Conservation (phyloP, 352 stramenopile species). For the Phytophthora megakarya region DNA sequence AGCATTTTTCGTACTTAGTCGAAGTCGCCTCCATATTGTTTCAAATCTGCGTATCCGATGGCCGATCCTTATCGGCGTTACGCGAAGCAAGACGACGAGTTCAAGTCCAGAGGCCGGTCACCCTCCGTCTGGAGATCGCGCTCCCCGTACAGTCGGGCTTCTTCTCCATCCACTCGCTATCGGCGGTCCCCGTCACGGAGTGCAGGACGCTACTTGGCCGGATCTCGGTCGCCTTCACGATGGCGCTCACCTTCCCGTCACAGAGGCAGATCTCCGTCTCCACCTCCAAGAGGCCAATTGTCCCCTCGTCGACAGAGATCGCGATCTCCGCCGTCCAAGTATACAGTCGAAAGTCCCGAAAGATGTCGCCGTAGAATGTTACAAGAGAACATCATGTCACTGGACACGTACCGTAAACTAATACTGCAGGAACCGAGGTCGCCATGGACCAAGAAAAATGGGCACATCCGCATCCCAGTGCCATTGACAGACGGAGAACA, state of each 20-base stretch:
- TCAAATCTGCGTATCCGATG: background rate
- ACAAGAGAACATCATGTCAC: slow-evolving; percentile 23
- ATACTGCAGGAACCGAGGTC: slow-evolving; percentile 12
- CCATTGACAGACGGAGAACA: slow-evolving; percentile 15
- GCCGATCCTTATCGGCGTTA: slow-evolving; percentile 18
- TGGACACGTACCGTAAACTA: slow-evolving; percentile 18
- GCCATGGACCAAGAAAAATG: slow-evolving; percentile 3
- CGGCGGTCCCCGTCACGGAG: slow-evolving; percentile 5
- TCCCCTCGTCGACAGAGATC: slow-evolving; percentile 16
- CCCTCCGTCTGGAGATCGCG: background rate
- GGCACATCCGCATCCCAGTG: slow-evolving; percentile 21
- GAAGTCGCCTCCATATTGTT: background rate
- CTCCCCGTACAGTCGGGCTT: background rate
- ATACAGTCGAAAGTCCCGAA: slow-evolving; percentile 8
- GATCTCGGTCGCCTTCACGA: slow-evolving; percentile 12
- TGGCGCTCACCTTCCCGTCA: slow-evolving; percentile 16
- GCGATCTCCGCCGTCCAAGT: slow-evolving; percentile 18
- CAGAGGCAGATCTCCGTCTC: slow-evolving; percentile 19
- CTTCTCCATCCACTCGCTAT: background rate
- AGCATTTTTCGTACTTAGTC: slow-evolving; percentile 32
- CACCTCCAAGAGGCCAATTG: slow-evolving; percentile 3
- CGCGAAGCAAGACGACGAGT: slow-evolving; percentile 2
- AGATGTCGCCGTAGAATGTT: slow-evolving; percentile 17
- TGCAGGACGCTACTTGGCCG: background rate
- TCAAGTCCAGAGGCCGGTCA: slow-evolving; percentile 2